These are phyloP conservation scores for Haplographium delicatum DNA, from an alignment of 495 filamentous ascomycete genomes.

Conservation along the genomic window DNA sequence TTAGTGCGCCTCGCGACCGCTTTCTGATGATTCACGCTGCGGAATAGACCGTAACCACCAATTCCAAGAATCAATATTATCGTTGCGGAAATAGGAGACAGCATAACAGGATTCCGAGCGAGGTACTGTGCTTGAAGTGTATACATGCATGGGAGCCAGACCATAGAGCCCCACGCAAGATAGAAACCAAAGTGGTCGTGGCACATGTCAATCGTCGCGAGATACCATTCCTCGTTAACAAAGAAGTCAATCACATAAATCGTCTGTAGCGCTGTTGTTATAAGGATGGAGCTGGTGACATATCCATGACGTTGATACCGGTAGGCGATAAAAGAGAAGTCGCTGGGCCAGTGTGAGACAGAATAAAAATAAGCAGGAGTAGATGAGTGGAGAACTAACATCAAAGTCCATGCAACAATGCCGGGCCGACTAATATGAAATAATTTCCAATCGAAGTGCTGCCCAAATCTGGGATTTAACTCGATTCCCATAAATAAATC, in stretches of 20 bases:
- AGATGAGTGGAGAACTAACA: conserved; percentile 35
- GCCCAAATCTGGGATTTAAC: conserved; percentile 43
- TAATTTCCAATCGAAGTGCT: conserved; percentile 44
- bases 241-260: conserved; percentile 48
- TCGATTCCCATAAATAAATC: conserved; percentile 45
- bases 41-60: conserved; percentile 40
- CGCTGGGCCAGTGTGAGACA: conserved; percentile 24
- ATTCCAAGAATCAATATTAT: conserved; percentile 32
- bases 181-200: conserved; percentile 51
- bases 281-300: conserved; percentile 39
- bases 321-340: conserved; percentile 41
- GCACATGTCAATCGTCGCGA: conserved; percentile 45
- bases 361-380: not conserved
- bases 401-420: conserved; percentile 26
- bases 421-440: conserved; percentile 46
- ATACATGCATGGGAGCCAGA: conserved; percentile 41
- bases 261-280: conserved; percentile 39
- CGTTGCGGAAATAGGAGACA: conserved; percentile 26
- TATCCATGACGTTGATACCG: conserved; percentile 40
- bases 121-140: conserved; percentile 46
- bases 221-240: conserved; percentile 46
- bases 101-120: conserved; percentile 36
- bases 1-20: conserved; percentile 37
- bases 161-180: conserved; percentile 42
- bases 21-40: conserved; percentile 44